Evolutionary conservation across 306 rosid genomes (phyloP).

Genomic region (Sicyos edulis): DNA sequence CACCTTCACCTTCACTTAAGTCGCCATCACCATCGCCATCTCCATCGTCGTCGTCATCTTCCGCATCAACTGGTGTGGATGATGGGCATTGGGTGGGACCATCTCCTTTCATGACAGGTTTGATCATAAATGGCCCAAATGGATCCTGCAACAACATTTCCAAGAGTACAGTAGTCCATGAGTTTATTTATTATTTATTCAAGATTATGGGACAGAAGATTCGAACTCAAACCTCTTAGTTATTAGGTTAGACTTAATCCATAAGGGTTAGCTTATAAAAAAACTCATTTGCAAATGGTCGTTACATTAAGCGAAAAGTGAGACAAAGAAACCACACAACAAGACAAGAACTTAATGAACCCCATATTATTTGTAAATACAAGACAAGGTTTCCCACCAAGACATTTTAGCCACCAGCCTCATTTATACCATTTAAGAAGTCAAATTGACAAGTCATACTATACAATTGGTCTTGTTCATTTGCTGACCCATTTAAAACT

Average conservation of each 20-base stretch:
- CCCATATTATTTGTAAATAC: neutral
- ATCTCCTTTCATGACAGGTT: constrained; percentile 33
- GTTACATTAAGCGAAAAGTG: neutral
- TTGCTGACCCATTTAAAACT: neutral
- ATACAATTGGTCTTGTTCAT: neutral
- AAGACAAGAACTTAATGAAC: neutral
- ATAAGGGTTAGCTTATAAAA: neutral
- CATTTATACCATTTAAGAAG: neutral
- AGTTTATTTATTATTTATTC: neutral
- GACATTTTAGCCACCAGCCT: neutral
- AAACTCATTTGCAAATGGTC: neutral
- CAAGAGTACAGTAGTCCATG: constrained; percentile 5
- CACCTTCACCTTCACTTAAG: constrained; percentile 64
- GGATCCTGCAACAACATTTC: constrained; percentile 42
- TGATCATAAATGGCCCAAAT: constrained; percentile 24
- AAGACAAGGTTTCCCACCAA: neutral
- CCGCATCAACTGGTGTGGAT: constrained; percentile 47
- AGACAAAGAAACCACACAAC: neutral
- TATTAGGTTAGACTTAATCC: too few species aligned
- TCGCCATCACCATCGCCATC: constrained; percentile 47
- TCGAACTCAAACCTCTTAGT: too few species aligned
- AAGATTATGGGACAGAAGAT: too few species aligned
- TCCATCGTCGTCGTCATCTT: constrained; percentile 44
- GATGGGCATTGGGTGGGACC: constrained; percentile 28
- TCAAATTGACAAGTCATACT: neutral